These are phyloP conservation scores for Sorghum bicolor DNA, from an alignment of 176 grass and related monocot species.

Conservation along the genomic window Sorghum_bicolor_NCBIv3 NC_012874.2:62588001-62588500, in stretches of 20 bases:
- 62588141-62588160: neutral
- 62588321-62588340: neutral
- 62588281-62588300: neutral
- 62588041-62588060: constrained; percentile 5
- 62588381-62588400: neutral
- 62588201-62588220: neutral
- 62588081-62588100: accelerated
- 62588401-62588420: neutral
- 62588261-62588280: constrained; percentile 3
- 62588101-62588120: neutral
- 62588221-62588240: accelerated
- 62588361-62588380: neutral
- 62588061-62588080: neutral
- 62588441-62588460: neutral
- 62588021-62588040: neutral
- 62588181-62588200: neutral
- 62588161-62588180: neutral
- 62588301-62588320: neutral
- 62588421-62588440: neutral
- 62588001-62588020: constrained; percentile 17
- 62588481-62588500: neutral
- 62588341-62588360: neutral
- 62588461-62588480: neutral
- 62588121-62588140: neutral
- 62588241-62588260: neutral